Evolutionary conservation across 352 stramenopile genomes (phyloP), one percentile per base, ranked within the genome.

Genomic region (Globisporangium lucens): DNA sequence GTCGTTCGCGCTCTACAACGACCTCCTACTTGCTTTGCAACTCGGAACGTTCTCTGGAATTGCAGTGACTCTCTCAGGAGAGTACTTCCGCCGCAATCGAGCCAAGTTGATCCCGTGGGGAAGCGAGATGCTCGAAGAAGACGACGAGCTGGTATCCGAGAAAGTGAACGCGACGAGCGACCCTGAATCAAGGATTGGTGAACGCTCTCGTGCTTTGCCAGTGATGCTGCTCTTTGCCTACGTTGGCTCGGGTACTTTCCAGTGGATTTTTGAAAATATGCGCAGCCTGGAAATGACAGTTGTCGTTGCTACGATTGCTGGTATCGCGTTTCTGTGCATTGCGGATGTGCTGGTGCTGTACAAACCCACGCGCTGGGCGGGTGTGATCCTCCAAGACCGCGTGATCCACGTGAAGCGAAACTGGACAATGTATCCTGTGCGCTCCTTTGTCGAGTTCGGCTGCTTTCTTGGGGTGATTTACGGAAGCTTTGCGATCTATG

Each of bases 221-320:
- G 70, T 81, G 8, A 91, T 95, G 79, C 68, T 94, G 5, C 68
- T 95, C 47, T 94, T 95, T 67, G 85, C 85, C 22, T 95, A 95
- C 65, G 85, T 95, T 24, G 88, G 88, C 2, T 93, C 87, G 17
- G 85, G 87, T 36, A 95, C 87, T 9, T 95, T 95, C 63, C 85
- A 93, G 61, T 95, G 87, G 87, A 95, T 95, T 35, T 95, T 91
- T 58, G 88, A 95, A 61, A 93, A 95, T 63, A 89, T 93, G 56
- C 85, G 88, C 47, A 90, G 85, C 47, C 72, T 95, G 17, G 88
- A 95, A 70, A 84, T 95, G 29, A 94, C 85, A 4, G 80, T 94
- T 15, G 59, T 89, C 9, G 69, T 95, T 10, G 88, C 85, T 1
- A 90, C 88, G 0, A 77, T 94, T 20, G 88, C 88, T 56, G 88